A percentile compares a stretch with the other conserved stretches of the same genome.
phyloP scores from a whole-genome alignment of 371 early-diverging fungal genomes.

The Entomophthora muscae region DNA sequence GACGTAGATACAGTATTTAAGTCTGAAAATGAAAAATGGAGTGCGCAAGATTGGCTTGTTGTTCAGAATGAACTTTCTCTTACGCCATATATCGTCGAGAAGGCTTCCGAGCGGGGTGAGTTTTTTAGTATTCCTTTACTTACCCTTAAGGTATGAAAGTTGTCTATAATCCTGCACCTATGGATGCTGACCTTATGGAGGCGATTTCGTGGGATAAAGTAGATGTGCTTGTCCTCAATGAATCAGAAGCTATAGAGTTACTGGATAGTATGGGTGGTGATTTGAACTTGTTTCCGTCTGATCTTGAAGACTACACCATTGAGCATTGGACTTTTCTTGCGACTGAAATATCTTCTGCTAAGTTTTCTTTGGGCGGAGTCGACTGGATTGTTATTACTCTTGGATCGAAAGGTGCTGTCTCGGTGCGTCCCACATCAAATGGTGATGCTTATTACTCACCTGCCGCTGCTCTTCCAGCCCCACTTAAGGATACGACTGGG shows the following conservation, averaged over 20 bases:
- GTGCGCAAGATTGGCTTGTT: neutral
- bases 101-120: neutral
- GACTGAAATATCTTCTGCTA: neutral
- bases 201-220: neutral
- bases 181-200: neutral
- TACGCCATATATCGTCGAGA: neutral
- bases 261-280: neutral
- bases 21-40: neutral
- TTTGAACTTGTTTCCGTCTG: neutral
- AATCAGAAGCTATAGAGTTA: neutral
- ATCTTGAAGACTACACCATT: neutral
- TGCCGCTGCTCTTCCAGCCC: neutral
- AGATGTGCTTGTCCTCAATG: neutral
- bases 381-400: neutral
- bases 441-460: neutral
- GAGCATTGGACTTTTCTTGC: neutral
- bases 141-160: neutral
- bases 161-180: neutral
- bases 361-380: neutral
- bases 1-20: neutral
- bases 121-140: neutral
- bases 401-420: neutral
- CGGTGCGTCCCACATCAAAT: neutral
- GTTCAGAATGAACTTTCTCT: neutral
- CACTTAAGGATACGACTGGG: conserved; percentile 46